Evolutionary conservation across 1,284 basidiomycete genomes (phyloP).

Genomic region (Tremellales sp.): DNA sequence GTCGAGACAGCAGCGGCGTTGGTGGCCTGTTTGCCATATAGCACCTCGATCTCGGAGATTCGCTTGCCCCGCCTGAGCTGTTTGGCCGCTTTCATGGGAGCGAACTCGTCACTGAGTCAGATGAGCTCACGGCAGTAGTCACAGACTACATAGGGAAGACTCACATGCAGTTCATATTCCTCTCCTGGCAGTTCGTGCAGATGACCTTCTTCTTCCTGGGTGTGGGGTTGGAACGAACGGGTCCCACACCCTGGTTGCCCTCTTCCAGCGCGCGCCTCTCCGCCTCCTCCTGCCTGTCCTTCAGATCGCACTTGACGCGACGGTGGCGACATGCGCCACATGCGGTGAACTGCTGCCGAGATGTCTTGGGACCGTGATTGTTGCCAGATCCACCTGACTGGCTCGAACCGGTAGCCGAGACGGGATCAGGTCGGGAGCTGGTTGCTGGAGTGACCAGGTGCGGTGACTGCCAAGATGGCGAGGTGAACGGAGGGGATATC

Average conservation of each 20-base stretch:
- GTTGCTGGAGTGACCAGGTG: not conserved
- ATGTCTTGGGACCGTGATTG: constrained; percentile 42
- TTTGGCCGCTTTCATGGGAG: constrained; percentile 80
- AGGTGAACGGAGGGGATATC: not conserved
- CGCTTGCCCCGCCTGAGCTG: constrained; percentile 73
- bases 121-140: not conserved
- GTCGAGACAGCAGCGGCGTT: constrained; percentile 21
- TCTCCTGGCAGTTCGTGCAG: constrained; percentile 82
- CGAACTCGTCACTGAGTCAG: constrained; percentile 66
- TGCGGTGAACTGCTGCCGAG: constrained; percentile 75
- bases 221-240: constrained; percentile 6
- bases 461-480: not conserved
- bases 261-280: constrained; percentile 16
- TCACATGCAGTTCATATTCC: constrained; percentile 77
- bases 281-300: constrained; percentile 38
- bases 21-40: constrained; percentile 34
- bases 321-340: constrained; percentile 86
- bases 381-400: not conserved
- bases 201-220: constrained; percentile 48
- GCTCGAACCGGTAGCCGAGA: not conserved
- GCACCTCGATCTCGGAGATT: constrained; percentile 68
- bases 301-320: constrained; percentile 52
- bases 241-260: constrained; percentile 47
- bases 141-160: constrained; percentile 49
- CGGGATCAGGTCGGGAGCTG: not conserved